Evolutionary conservation across 129 eudicot species (phyloP).

Genomic region (Saussurea involucrata): DNA sequence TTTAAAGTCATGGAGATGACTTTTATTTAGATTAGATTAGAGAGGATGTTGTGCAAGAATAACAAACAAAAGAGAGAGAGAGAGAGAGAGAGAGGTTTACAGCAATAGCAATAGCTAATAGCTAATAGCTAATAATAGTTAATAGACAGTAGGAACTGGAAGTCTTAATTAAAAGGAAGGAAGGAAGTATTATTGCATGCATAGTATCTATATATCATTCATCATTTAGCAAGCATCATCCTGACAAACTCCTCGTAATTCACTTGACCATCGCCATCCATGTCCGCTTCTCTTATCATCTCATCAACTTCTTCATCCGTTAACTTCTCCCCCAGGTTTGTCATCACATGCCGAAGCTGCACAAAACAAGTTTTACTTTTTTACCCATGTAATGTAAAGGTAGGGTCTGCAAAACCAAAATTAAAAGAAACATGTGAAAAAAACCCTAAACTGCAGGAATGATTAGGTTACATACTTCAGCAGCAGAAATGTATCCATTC

Average conservation of each 20-base stretch:
- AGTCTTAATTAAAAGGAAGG: not conserved
- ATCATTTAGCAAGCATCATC: conserved; percentile 46
- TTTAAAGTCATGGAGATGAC: too few relatives aligned
- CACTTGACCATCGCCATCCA: conserved; percentile 54
- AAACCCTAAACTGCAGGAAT: not conserved
- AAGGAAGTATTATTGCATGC: not conserved
- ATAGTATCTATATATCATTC: not conserved
- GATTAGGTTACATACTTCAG: conserved; percentile 23
- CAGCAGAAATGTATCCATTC: conserved; percentile 53
- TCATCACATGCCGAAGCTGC: conserved; percentile 51
- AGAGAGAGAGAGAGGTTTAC: too few relatives aligned
- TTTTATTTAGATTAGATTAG: too few relatives aligned
- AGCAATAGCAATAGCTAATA: too few relatives aligned
- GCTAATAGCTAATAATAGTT: too few relatives aligned
- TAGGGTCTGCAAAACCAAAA: not conserved
- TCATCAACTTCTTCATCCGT: conserved; percentile 55
- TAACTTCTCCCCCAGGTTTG: conserved; percentile 52
- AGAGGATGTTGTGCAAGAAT: too few relatives aligned
- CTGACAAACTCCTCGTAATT: conserved; percentile 50
- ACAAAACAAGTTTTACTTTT: too few relatives aligned
- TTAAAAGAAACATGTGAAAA: not conserved
- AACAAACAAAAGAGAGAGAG: too few relatives aligned
- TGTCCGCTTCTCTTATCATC: conserved; percentile 48
- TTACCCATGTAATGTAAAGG: too few relatives aligned
- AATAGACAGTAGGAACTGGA: not conserved